A percentile compares a stretch with the other conserved stretches of the same genome.
Conservation (phyloP, 164 flowering plant species). For the Annona squamosa region DNA sequence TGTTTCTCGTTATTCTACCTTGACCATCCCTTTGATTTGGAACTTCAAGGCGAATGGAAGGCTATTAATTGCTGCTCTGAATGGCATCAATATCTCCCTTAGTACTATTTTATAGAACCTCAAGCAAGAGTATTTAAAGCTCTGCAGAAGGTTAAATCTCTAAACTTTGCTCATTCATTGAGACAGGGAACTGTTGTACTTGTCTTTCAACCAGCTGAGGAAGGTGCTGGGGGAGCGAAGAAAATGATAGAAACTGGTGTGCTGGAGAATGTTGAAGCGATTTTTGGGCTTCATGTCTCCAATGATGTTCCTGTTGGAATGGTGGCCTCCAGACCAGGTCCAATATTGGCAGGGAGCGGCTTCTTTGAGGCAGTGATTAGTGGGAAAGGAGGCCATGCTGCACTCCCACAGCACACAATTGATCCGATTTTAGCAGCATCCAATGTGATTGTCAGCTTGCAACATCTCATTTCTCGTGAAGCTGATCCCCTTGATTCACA, state of each 20-base stretch:
- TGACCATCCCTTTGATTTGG: background rate
- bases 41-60: background rate
- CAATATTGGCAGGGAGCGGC: conserved; percentile 62
- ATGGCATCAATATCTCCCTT: background rate
- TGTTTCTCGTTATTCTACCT: too few relatives aligned
- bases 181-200: conserved; percentile 72
- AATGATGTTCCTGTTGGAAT: conserved; percentile 31
- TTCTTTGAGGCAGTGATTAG: conserved; percentile 63
- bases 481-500: conserved; percentile 81
- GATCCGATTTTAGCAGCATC: conserved; percentile 87
- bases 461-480: conserved; percentile 77
- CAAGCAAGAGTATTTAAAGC: background rate
- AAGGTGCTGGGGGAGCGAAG: conserved; percentile 68
- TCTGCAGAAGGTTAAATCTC: background rate
- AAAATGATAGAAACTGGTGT: conserved; percentile 49
- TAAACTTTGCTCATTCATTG: background rate
- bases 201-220: conserved; percentile 86
- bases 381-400: conserved; percentile 89
- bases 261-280: conserved; percentile 53
- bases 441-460: conserved; percentile 62
- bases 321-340: conserved; percentile 55
- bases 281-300: conserved; percentile 64
- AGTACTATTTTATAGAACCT: background rate
- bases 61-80: background rate
- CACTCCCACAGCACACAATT: conserved; percentile 61